A percentile compares a stretch with the other conserved stretches of the same genome.
phyloP scores from a whole-genome alignment of 148 eudicot genomes.

The Vaccinium corymbosum region DNA sequence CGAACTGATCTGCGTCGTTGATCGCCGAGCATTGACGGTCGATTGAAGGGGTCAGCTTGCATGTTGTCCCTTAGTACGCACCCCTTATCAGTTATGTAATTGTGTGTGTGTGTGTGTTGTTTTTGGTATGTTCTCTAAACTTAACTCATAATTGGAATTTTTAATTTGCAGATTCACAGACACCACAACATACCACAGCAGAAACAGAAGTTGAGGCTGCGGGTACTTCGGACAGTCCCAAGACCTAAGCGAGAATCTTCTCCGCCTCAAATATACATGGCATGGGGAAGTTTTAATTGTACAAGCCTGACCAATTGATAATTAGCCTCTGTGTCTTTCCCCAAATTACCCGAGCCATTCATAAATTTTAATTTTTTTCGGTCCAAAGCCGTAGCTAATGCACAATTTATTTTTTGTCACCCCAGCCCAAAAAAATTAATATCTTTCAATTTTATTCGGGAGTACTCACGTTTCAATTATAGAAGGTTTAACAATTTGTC shows the following conservation, averaged over 20 bases:
- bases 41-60: too few relatives aligned
- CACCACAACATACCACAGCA: constrained; percentile 28
- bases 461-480: background rate
- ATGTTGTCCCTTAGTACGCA: too few relatives aligned
- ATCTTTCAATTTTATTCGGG: background rate
- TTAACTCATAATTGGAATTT: background rate
- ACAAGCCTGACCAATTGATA: constrained; percentile 12
- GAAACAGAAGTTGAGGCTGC: constrained; percentile 23
- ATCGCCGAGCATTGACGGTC: too few relatives aligned
- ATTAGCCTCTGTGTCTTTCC: background rate
- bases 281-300: constrained; percentile 4
- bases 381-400: constrained; percentile 10
- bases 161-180: constrained; percentile 30
- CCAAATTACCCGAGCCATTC: constrained; percentile 2
- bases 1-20: too few relatives aligned
- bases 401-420: background rate
- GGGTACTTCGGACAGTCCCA: constrained; percentile 25
- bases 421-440: background rate
- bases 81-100: background rate
- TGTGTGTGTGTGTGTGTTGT: background rate
- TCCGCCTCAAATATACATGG: background rate
- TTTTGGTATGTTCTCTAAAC: background rate
- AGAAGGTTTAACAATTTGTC: constrained; percentile 1
- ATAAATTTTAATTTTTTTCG: constrained; percentile 1
- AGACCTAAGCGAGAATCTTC: background rate